Base-by-base conservation (phyloP, 2,329 filamentous ascomycete species). In the Pestalotiopsis fici region DNA sequence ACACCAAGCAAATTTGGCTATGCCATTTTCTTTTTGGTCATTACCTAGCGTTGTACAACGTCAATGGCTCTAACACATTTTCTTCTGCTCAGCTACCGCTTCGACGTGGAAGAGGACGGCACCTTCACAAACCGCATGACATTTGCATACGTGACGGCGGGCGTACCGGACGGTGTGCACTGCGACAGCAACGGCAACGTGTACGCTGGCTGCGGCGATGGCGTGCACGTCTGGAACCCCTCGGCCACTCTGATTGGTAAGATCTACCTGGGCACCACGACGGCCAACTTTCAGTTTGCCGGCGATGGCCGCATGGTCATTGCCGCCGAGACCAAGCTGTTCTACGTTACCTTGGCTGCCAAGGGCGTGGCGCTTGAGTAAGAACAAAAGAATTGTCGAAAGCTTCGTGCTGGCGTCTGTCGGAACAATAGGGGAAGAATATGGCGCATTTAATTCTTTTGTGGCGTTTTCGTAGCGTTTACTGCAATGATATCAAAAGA, bases 91-190 rank as follows among this genome's bases (percentile, higher is more conserved):
- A 85, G 83, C 39, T 86, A 86, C 67, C 82, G 82, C 4, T 86
- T 77, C 59, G 78, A 83, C 6, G 83, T 86, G 2, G 70, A 76
- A 12, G 67, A 78, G 0, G 83, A 86, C 59, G 84, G 84, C 28
- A 84, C 83, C 0, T 83, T 78, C 64, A 78, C 80, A 3, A 83
- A 85, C 72, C 79, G 83, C 64, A 82, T 83, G 66, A 81, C 84
- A 0, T 91, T 92, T 72, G 88, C 89, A 0, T 89, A 84, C 68
- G 79, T 81, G 2, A 81, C 85, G 59, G 74, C 80, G 2, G 85
- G 87, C 2, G 78, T 88, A 2, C 88, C 89, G 0, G 90, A 92
- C 69, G 90, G 90, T 79, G 84, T 88, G 55, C 86, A 88, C 68
- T 82, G 82, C 67, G 87, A 89, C 70, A 77, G 80, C 7, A 77